Evolutionary conservation across 345 rosid genomes (phyloP).

Genomic region (Triadica sebifera): DNA sequence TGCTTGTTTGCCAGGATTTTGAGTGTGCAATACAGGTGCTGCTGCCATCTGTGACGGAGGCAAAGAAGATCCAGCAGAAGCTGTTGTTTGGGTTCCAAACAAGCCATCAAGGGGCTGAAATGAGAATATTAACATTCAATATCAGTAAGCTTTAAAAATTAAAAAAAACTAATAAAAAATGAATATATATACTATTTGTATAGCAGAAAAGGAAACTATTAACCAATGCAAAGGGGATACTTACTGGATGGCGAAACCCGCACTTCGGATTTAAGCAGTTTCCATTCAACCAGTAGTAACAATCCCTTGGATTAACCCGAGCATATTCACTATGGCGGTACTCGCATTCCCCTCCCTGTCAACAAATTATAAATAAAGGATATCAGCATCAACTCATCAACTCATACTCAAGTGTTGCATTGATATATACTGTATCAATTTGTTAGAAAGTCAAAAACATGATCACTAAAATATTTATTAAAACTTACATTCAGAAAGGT

Average conservation of each 20-base stretch:
- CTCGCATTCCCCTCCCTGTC: conserved; percentile 92
- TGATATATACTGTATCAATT: not conserved
- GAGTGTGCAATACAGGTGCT: conserved; percentile 25
- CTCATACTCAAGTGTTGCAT: not conserved
- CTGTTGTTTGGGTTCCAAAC: conserved; percentile 58
- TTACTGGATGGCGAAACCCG: conserved; percentile 91
- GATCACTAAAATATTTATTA: not conserved
- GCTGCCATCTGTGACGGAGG: conserved; percentile 27
- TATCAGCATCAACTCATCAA: conserved; percentile 15
- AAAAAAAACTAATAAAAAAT: not conserved
- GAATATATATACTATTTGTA: not conserved
- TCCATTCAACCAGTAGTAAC: conserved; percentile 91
- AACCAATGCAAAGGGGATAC: conserved; percentile 26
- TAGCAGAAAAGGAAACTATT: not conserved
- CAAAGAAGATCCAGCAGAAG: conserved; percentile 44
- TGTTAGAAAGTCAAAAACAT: not conserved
- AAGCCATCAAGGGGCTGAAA: conserved; percentile 89
- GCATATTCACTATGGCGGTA: conserved; percentile 98
- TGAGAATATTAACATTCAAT: conserved; percentile 15
- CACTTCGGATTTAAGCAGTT: conserved; percentile 92
- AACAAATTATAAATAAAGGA: conserved; percentile 5
- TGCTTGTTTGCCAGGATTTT: conserved; percentile 49
- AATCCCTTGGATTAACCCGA: conserved; percentile 89
- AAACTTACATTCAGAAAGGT: not conserved
- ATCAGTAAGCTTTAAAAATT: not conserved